Evolutionary conservation across 1,284 basidiomycete species (phyloP).

Genomic region (Ustilago bromivora): DNA sequence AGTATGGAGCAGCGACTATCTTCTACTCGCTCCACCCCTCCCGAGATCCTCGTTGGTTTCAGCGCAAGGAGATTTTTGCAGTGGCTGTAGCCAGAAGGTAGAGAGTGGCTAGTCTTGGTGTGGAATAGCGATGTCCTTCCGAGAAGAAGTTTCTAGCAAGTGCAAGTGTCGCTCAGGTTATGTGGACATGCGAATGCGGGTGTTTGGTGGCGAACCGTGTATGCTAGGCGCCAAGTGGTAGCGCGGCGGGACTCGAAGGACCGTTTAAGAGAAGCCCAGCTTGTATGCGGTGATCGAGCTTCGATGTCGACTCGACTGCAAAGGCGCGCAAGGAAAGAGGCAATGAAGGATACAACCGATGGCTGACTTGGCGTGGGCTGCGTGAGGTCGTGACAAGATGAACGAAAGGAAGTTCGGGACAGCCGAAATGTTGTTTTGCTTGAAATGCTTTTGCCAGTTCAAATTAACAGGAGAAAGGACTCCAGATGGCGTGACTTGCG

Average conservation of each 20-base stretch:
- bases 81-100: background rate
- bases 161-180: background rate
- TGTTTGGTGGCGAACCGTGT: background rate
- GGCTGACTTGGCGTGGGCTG: background rate
- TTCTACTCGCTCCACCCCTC: conserved; percentile 24
- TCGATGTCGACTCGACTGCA: conserved; percentile 1
- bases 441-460: background rate
- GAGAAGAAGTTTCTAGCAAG: background rate
- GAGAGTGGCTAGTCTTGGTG: background rate
- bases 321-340: background rate
- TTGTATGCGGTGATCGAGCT: background rate
- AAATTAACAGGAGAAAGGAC: background rate
- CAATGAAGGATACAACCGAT: background rate
- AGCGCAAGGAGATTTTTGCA: conserved; percentile 4
- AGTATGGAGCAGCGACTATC: conserved; percentile 16
- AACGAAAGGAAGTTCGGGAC: background rate
- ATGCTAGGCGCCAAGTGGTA: background rate
- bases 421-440: conserved; percentile 3
- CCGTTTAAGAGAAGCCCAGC: background rate
- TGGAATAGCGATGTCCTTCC: background rate
- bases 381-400: background rate
- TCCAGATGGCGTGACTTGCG: background rate
- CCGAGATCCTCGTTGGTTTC: background rate
- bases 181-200: conserved; percentile 2
- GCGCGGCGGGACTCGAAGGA: background rate